Evolutionary conservation across 441 rosid genomes (phyloP).

Genomic region (Macaranga tanarius): DNA sequence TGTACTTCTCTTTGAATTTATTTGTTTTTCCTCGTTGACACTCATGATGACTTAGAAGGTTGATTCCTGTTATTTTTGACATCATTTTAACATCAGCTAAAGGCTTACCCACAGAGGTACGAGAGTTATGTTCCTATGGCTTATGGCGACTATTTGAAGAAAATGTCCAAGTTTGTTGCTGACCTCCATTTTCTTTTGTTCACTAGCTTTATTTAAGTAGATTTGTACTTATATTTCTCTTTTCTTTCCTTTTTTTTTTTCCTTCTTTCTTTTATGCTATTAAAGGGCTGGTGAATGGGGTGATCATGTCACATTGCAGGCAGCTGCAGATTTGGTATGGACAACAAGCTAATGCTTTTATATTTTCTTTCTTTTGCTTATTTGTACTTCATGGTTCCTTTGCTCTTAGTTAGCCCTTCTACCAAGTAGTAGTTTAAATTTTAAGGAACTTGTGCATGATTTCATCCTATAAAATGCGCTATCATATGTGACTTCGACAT

Average conservation of each 20-base stretch:
- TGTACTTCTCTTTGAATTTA: background rate
- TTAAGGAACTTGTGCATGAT: background rate
- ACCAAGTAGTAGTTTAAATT: background rate
- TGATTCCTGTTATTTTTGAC: background rate
- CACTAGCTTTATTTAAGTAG: background rate
- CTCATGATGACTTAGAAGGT: constrained; percentile 3
- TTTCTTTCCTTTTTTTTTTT: background rate
- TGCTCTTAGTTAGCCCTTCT: background rate
- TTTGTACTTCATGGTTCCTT: background rate
- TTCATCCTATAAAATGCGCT: background rate
- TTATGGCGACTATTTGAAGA: constrained; percentile 60
- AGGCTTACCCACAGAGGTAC: constrained; percentile 49
- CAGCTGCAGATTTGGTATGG: constrained; percentile 81
- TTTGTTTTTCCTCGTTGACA: constrained; percentile 4
- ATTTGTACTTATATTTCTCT: constrained; percentile 1
- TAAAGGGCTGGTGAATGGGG: constrained; percentile 90
- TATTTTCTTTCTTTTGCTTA: background rate
- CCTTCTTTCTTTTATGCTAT: background rate
- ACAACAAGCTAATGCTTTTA: background rate
- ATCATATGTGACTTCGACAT: background rate
- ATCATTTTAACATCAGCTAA: constrained; percentile 53
- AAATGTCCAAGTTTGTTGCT: constrained; percentile 58
- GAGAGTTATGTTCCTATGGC: constrained; percentile 77
- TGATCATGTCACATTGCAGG: constrained; percentile 90
- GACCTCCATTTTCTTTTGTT: background rate